Evolutionary conservation across 2,329 filamentous ascomycete species (phyloP).

Genomic region (Aspergillus sojae): DNA sequence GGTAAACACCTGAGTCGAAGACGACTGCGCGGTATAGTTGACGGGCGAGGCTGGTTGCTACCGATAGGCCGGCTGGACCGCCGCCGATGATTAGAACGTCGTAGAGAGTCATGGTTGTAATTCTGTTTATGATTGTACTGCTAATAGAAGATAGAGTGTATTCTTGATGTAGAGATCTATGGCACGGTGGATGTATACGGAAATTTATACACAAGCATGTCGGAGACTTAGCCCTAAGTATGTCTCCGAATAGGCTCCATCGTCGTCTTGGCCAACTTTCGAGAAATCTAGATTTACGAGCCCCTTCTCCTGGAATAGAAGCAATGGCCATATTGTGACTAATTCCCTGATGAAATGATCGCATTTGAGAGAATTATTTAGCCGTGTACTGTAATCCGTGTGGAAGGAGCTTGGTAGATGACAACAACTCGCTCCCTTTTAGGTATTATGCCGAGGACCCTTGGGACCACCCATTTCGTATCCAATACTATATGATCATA

Average conservation of each 20-base stretch:
- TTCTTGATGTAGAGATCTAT: no score
- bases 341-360: not conserved
- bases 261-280: not conserved
- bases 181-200: not conserved
- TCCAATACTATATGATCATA: not conserved
- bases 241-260: not conserved
- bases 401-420: not conserved
- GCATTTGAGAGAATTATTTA: not conserved
- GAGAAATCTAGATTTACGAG: not conserved
- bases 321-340: not conserved
- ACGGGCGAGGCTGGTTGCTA: conserved; percentile 43
- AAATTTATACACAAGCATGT: not conserved
- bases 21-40: conserved; percentile 44
- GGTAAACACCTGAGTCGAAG: conserved; percentile 49
- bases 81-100: conserved; percentile 39
- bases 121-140: no score
- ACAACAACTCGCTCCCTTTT: not conserved
- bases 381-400: not conserved
- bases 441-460: not conserved
- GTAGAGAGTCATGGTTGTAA: not conserved
- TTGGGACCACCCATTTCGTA: not conserved
- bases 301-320: not conserved
- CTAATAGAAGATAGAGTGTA: not conserved
- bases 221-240: not conserved
- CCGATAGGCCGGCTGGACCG: conserved; percentile 48